Percentiles rank a stretch among this genome's conserved stretches.
phyloP scores from a whole-genome alignment of 2,329 filamentous ascomycete species.

The Ceratocystiopsis minuta region DNA sequence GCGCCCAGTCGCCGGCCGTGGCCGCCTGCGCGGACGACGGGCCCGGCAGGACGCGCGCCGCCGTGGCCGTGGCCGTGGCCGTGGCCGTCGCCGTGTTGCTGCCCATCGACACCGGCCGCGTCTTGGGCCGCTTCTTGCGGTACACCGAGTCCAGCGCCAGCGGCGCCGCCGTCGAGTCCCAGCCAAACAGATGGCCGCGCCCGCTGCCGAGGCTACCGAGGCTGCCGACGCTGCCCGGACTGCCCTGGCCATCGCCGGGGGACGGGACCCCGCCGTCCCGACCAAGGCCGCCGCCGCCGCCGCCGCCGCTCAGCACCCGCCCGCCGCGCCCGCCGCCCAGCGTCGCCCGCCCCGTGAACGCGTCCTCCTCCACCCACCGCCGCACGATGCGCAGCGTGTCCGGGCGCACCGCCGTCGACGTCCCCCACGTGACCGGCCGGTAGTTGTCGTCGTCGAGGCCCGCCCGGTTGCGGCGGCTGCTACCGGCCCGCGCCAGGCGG shows the following conservation, averaged over 20 bases:
- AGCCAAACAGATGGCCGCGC: constrained; percentile 39
- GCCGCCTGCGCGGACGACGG: too few species aligned
- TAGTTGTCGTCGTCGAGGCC: constrained; percentile 36
- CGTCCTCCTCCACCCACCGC: constrained; percentile 49
- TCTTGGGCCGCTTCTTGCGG: constrained; percentile 14
- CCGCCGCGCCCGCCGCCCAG: constrained; percentile 15
- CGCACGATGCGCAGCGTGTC: constrained; percentile 40
- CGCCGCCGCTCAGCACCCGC: constrained; percentile 5
- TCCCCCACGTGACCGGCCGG: constrained; percentile 36
- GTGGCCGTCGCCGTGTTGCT: too few species aligned
- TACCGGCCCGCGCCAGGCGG: constrained; percentile 20
- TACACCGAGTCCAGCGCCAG: constrained; percentile 31
- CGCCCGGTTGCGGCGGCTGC: too few species aligned
- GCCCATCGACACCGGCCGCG: too few species aligned
- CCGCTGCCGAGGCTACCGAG: constrained; percentile 22
- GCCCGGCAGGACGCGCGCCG: too few species aligned
- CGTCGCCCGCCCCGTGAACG: constrained; percentile 31
- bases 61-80: too few species aligned
- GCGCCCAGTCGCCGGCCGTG: too few species aligned
- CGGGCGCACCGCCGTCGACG: constrained; percentile 30
- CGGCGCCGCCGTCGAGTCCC: constrained; percentile 35
- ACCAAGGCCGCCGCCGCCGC: constrained; percentile 15
- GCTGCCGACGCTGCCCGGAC: neutral
- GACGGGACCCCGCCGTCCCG: too few species aligned
- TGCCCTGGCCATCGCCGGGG: too few species aligned